Evolutionary conservation across 1,284 basidiomycete genomes (phyloP).

Genomic region (Polyporus tsugae): DNA sequence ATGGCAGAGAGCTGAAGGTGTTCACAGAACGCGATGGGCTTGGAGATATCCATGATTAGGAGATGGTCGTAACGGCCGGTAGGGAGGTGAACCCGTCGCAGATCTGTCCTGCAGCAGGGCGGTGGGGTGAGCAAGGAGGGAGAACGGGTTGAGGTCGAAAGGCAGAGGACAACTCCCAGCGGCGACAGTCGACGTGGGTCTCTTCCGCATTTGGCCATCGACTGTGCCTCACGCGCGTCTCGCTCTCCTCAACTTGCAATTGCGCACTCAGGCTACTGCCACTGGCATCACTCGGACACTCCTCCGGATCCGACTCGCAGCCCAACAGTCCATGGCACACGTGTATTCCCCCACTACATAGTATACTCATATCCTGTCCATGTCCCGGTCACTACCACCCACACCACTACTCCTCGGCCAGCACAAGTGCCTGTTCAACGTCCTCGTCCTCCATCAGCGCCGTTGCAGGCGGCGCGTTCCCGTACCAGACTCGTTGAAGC

Average conservation of each 20-base stretch:
- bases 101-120: conserved; percentile 39
- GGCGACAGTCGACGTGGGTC: conserved; percentile 37
- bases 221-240: conserved; percentile 29
- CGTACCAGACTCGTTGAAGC: conserved; percentile 74
- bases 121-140: conserved; percentile 26
- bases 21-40: conserved; percentile 60
- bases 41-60: conserved; percentile 38
- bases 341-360: neutral
- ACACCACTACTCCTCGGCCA: conserved; percentile 59
- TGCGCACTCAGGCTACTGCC: too few relatives aligned
- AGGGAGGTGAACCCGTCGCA: conserved; percentile 37
- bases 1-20: conserved; percentile 95
- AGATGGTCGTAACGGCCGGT: conserved; percentile 16
- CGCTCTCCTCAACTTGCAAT: neutral
- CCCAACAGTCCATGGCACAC: neutral
- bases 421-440: conserved; percentile 72
- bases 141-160: conserved; percentile 3
- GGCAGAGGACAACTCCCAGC: neutral
- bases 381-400: neutral
- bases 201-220: conserved; percentile 27
- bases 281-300: too few relatives aligned
- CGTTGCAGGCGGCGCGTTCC: conserved; percentile 63
- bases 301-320: neutral
- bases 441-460: conserved; percentile 68
- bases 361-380: neutral